phyloP scores from a whole-genome alignment of 2,329 filamentous ascomycete species.

The Penicillium corylophilum region DNA sequence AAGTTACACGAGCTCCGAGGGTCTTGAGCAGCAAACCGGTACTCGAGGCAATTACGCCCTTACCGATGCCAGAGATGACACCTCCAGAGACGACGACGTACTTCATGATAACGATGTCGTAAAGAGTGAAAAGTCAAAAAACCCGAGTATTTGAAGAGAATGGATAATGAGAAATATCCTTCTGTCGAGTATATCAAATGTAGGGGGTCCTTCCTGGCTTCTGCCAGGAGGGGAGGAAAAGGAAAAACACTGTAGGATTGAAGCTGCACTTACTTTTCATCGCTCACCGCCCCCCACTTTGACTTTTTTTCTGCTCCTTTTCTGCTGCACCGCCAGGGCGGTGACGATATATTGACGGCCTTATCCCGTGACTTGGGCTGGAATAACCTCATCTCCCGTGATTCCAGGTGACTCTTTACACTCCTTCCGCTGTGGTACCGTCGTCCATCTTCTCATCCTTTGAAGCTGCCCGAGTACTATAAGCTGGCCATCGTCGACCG shows the following conservation, averaged over 20 bases:
- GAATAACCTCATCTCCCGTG: slow-evolving; percentile 24
- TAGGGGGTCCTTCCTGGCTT: slow-evolving; percentile 20
- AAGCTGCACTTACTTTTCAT: slow-evolving; percentile 5
- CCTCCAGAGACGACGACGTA: slow-evolving; percentile 76
- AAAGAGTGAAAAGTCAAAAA: not conserved
- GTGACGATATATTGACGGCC: slow-evolving; percentile 6
- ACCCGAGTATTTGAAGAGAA: slow-evolving; percentile 1
- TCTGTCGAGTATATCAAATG: slow-evolving; percentile 6
- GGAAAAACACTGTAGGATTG: slow-evolving; percentile 4
- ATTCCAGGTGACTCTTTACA: slow-evolving; percentile 7
- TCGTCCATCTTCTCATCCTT: slow-evolving; percentile 1
- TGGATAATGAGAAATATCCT: not conserved
- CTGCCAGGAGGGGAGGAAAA: slow-evolving; percentile 18
- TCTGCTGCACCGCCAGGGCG: slow-evolving; percentile 7
- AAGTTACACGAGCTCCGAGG: slow-evolving; percentile 26
- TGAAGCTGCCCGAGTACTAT: not conserved
- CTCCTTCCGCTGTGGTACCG: slow-evolving; percentile 9
- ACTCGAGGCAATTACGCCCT: slow-evolving; percentile 64
- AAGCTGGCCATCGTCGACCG: not conserved
- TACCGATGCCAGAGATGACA: slow-evolving; percentile 53
- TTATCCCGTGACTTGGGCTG: slow-evolving; percentile 25
- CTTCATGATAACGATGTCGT: slow-evolving; percentile 60
- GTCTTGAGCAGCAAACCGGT: slow-evolving; percentile 31
- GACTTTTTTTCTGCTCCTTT: slow-evolving; percentile 8
- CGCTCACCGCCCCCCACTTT: slow-evolving; percentile 16